These are phyloP conservation scores for Acacia acuminata DNA, from an alignment of 306 rosid genomes.

Conservation along the genomic window DNA sequence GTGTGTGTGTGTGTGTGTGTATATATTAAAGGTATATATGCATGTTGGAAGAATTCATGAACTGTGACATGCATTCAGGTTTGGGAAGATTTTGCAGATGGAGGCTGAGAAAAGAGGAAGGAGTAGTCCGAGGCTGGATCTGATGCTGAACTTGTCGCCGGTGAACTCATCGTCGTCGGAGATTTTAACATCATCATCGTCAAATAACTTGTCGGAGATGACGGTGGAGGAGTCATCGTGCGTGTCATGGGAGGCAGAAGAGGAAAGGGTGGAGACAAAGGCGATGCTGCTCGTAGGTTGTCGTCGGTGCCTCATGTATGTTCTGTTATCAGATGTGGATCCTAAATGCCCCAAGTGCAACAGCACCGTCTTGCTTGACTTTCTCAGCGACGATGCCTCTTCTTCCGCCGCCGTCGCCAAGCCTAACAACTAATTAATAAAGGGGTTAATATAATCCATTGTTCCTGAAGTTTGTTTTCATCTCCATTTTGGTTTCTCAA, in stretches of 20 bases:
- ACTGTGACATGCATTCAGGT: neutral
- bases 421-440: neutral
- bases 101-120: neutral
- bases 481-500: accelerated
- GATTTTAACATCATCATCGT: neutral
- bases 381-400: conserved; percentile 21
- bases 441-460: too few relatives aligned
- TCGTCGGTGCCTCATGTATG: conserved; percentile 58
- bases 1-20: neutral
- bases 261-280: conserved; percentile 12
- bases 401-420: neutral
- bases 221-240: conserved; percentile 33
- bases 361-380: conserved; percentile 49
- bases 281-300: conserved; percentile 60
- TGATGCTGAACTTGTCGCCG: conserved; percentile 47
- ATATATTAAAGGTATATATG: neutral
- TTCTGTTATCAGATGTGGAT: conserved; percentile 47
- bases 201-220: conserved; percentile 16
- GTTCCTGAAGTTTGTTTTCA: too few relatives aligned
- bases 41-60: neutral
- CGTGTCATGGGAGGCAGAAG: conserved; percentile 33
- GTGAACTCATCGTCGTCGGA: neutral
- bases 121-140: conserved; percentile 34
- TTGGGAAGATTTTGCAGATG: neutral
- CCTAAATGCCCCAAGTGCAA: conserved; percentile 66